A percentile compares a stretch with the other conserved stretches of the same genome.
Conservation (phyloP, 169 alveolate genomes). For the Plasmodium blacklocki region DNA sequence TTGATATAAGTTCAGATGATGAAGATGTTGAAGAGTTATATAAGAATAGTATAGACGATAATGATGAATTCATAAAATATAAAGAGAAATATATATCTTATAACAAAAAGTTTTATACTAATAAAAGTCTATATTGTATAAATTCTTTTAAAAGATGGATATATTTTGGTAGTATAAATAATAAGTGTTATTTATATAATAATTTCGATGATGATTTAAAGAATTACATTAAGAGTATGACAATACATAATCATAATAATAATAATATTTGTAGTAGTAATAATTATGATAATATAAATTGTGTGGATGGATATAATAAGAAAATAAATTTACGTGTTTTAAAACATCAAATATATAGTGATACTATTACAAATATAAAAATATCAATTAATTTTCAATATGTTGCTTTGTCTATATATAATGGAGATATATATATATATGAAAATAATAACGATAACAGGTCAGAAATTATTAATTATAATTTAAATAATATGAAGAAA, state of each 20-base stretch:
- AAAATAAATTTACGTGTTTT: constrained; percentile 2
- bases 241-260: neutral
- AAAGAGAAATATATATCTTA: constrained; percentile 37
- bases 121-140: constrained; percentile 64
- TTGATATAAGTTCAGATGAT: constrained; percentile 41
- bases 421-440: constrained; percentile 72
- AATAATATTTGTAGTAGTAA: neutral
- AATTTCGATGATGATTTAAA: constrained; percentile 32
- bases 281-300: no score
- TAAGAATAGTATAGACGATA: constrained; percentile 6
- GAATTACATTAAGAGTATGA: neutral
- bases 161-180: constrained; percentile 72
- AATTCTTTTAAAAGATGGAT: constrained; percentile 57
- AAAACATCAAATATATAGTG: constrained; percentile 65
- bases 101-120: constrained; percentile 34
- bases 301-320: neutral
- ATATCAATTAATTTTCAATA: constrained; percentile 32
- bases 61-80: constrained; percentile 15
- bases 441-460: constrained; percentile 47
- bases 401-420: constrained; percentile 44
- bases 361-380: constrained; percentile 68
- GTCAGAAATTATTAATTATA: constrained; percentile 43
- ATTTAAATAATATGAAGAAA: constrained; percentile 45
- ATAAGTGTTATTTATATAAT: constrained; percentile 52
- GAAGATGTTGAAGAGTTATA: neutral